Conservation (phyloP, 345 rosid species). For the Anacardium occidentale region DNA sequence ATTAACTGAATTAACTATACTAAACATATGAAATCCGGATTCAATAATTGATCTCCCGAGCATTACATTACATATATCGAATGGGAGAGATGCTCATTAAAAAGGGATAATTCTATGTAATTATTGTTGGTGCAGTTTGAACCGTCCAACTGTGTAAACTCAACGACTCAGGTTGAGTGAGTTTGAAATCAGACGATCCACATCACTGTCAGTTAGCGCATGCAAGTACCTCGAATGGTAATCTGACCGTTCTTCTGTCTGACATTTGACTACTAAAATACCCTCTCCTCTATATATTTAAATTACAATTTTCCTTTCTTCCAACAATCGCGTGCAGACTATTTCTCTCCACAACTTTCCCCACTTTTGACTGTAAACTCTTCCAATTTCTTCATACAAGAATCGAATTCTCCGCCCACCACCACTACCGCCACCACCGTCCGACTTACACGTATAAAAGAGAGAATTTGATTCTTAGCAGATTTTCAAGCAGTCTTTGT, state of each 20-base stretch:
- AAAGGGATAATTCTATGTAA: too few species aligned
- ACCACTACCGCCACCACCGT: background rate
- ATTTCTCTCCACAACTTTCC: background rate
- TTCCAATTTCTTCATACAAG: background rate
- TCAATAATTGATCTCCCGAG: too few species aligned
- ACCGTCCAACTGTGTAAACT: conserved; percentile 8
- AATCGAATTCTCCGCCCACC: conserved; percentile 12
- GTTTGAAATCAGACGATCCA: background rate
- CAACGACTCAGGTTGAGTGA: background rate
- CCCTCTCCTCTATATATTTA: background rate
- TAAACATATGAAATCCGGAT: too few species aligned
- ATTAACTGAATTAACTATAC: too few species aligned
- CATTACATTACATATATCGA: too few species aligned
- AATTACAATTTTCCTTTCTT: background rate
- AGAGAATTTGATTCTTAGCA: background rate
- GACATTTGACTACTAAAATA: too few species aligned
- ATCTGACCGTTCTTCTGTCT: conserved; percentile 18
- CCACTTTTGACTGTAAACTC: too few species aligned
- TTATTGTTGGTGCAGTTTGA: too few species aligned
- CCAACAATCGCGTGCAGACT: conserved; percentile 22
- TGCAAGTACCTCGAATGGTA: background rate
- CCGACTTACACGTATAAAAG: too few species aligned
- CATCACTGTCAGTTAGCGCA: background rate
- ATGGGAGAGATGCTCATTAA: too few species aligned
- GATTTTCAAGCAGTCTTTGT: background rate